Percentiles rank a stretch among this genome's conserved stretches.
Conservation (phyloP, 2,329 filamentous ascomycete genomes). For the Didymella glomerata region DNA sequence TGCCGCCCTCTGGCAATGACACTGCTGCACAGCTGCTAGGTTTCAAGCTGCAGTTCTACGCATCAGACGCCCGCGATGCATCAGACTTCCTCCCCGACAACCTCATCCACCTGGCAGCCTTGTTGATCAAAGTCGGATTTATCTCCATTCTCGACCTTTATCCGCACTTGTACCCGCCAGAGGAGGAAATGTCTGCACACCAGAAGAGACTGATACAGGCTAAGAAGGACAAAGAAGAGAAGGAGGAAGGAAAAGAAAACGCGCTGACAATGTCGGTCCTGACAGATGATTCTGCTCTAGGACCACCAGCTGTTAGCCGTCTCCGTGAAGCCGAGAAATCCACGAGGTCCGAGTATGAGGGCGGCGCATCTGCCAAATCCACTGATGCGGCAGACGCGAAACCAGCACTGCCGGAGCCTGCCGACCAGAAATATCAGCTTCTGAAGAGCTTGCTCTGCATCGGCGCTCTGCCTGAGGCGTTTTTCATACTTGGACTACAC, state of each 20-base stretch:
- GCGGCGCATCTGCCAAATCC: constrained; percentile 52
- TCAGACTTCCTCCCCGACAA: constrained; percentile 87
- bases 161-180: constrained; percentile 85
- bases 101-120: constrained; percentile 86
- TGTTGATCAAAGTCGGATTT: constrained; percentile 97
- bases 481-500: constrained; percentile 91
- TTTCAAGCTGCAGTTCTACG: constrained; percentile 97
- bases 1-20: constrained; percentile 85
- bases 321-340: constrained; percentile 65
- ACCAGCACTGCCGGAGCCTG: constrained; percentile 71
- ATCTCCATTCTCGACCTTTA: constrained; percentile 92
- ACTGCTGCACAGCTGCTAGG: constrained; percentile 94
- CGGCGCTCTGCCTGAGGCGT: constrained; percentile 88
- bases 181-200: constrained; percentile 81
- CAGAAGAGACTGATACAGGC: constrained; percentile 74
- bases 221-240: constrained; percentile 72
- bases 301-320: constrained; percentile 53
- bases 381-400: constrained; percentile 54
- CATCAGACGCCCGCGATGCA: constrained; percentile 77
- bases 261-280: constrained; percentile 86
- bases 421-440: constrained; percentile 87
- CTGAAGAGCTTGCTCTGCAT: constrained; percentile 87
- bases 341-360: constrained; percentile 56
- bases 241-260: constrained; percentile 75
- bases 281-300: constrained; percentile 76